A percentile compares a stretch with the other conserved stretches of the same genome.
Conservation (phyloP, 352 stramenopile species). For the Blastocystis sp. region DNA sequence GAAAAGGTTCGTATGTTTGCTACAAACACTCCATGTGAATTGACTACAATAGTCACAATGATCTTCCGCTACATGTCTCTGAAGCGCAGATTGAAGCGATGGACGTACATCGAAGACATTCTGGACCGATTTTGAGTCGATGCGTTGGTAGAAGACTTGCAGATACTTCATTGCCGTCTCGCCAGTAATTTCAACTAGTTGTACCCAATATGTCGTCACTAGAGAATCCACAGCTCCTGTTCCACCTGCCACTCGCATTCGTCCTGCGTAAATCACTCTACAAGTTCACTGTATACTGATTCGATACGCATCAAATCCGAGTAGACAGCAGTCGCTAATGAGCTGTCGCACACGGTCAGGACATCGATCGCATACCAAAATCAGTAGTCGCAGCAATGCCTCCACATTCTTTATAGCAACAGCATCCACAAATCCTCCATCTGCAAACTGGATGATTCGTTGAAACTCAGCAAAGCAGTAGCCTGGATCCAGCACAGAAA, state of each 20-base stretch:
- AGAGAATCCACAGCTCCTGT: not conserved
- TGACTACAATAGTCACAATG: not conserved
- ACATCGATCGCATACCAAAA: not conserved
- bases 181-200: not conserved
- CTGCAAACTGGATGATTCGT: not conserved
- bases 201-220: not conserved
- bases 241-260: not conserved
- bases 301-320: not conserved
- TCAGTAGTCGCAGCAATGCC: not conserved
- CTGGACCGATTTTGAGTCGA: not conserved
- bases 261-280: not conserved
- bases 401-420: not conserved
- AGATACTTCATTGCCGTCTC: not conserved
- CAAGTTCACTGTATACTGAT: not conserved
- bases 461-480: not conserved
- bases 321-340: not conserved
- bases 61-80: not conserved
- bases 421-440: not conserved
- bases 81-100: not conserved
- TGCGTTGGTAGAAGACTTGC: not conserved
- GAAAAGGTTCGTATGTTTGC: constrained; percentile 10
- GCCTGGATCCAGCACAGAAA: not conserved
- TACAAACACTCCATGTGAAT: not conserved
- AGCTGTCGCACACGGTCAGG: not conserved
- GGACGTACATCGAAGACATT: not conserved